Evolutionary conservation across 768 basidiomycete genomes (phyloP), one percentile per base, ranked within the genome.

Genomic region (Russula emetica): DNA sequence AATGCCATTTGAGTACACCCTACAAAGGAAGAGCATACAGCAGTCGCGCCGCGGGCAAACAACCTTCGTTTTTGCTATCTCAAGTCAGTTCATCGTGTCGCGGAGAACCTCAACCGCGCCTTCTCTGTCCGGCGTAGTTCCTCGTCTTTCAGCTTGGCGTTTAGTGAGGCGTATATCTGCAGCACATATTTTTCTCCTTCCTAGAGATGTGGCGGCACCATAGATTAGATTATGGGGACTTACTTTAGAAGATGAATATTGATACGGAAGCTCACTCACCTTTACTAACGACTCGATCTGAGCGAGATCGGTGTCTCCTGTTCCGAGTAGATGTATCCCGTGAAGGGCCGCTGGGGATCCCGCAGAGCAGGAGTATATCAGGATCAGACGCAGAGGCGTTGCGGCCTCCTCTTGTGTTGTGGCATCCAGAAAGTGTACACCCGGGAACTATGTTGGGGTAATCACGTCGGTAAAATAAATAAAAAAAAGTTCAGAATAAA

Each of bases 391-490:
- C 2, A 85, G 71, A 0, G 85, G 81, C 0, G 82, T 81, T 0
- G 90, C 83, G 0, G 85, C 78, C 71, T 92, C 90, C 75, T 95
- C 93, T 53, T 80, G 79, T 2, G 75, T 71, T 0, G 84, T 85
- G 10, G 90, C 90, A 64, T 95, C 93, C 47, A 94, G 78, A 67
- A 87, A 89, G 69, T 89, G 83, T 5, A 78, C 71, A 3, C 83
- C 78, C 2, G 85, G 78, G 42, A 83, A 74, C 86, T 92, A n/a
- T 66, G 22, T 55, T 9, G 22, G 3, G 36, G 26, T 22, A 40
- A 44, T 55, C 34, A 47, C 11, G n/a, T 53, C 52, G n/a, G 47
- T 24, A 22, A n/a, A n/a, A n/a, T n/a, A n/a, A 34, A 5, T 55
- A 30, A 7, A 57, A 26, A 30, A 26, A 55, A n/a, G n/a, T n/a